These are phyloP conservation scores for Russula lepida DNA, from an alignment of 768 basidiomycete species.

Conservation along the genomic window DNA sequence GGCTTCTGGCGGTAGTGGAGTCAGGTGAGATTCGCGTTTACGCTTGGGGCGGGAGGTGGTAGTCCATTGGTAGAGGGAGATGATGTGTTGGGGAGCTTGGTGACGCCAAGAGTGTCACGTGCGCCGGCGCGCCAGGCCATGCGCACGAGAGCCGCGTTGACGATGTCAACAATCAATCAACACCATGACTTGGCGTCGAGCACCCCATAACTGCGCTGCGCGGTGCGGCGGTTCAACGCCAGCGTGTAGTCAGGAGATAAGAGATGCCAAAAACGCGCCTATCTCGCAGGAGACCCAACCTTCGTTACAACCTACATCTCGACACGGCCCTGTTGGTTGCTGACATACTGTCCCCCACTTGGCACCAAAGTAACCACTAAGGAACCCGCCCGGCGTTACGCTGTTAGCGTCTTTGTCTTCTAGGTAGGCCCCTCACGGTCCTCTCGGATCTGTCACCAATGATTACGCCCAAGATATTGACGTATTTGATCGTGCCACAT, in stretches of 20 bases:
- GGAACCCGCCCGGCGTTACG: too few relatives aligned
- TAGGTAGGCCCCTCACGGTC: too few relatives aligned
- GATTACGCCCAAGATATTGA: too few relatives aligned
- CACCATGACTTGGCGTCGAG: conserved; percentile 62
- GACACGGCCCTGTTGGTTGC: too few relatives aligned
- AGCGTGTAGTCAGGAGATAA: not conserved
- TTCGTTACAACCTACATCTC: conserved; percentile 20
- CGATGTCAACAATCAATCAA: too few relatives aligned
- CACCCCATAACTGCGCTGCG: conserved; percentile 55
- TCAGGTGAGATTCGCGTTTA: conserved; percentile 5
- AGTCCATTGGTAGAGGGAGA: not conserved
- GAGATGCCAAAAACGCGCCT: conserved; percentile 22
- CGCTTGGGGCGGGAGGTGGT: conserved; percentile 14
- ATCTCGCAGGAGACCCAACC: conserved; percentile 15
- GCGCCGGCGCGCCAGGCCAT: conserved; percentile 67
- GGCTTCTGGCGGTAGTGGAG: not conserved
- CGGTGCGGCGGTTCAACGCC: not conserved
- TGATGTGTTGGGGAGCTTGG: conserved; percentile 37
- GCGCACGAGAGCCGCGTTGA: conserved; percentile 58
- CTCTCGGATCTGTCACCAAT: too few relatives aligned
- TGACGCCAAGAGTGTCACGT: conserved; percentile 71
- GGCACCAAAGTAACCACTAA: too few relatives aligned
- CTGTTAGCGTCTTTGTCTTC: too few relatives aligned
- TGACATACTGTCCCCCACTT: too few relatives aligned
- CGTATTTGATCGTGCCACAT: too few relatives aligned